Evolutionary conservation across 495 filamentous ascomycete species (phyloP).

Genomic region (Xylaria flabelliformis): DNA sequence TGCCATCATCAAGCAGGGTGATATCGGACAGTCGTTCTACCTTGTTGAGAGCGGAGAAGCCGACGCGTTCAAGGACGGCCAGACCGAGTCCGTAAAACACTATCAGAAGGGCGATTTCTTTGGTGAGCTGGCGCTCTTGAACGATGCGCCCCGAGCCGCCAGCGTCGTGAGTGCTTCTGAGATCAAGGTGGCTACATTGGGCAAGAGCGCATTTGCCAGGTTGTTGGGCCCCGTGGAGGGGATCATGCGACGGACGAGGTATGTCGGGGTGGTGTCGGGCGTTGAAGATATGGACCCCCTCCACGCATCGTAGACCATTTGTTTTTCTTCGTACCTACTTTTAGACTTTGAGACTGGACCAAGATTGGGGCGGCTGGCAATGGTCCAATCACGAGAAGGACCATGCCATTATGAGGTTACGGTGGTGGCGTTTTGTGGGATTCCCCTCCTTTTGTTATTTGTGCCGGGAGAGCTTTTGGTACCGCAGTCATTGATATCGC

Average conservation of each 20-base stretch:
- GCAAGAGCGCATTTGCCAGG: slow-evolving; percentile 93
- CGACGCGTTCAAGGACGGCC: slow-evolving; percentile 76
- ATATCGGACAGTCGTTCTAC: slow-evolving; percentile 91
- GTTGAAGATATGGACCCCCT: slow-evolving; percentile 62
- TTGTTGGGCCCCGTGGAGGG: slow-evolving; percentile 90
- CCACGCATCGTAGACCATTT: slow-evolving; percentile 35
- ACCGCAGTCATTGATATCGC: slow-evolving; percentile 35
- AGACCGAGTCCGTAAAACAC: slow-evolving; percentile 69
- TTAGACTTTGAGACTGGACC: slow-evolving; percentile 22
- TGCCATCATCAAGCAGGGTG: slow-evolving; percentile 88
- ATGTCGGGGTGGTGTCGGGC: slow-evolving; percentile 57
- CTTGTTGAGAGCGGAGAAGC: slow-evolving; percentile 89
- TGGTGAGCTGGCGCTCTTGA: slow-evolving; percentile 89
- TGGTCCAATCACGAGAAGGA: slow-evolving; percentile 22
- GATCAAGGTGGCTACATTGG: slow-evolving; percentile 92
- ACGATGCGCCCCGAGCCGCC: slow-evolving; percentile 93
- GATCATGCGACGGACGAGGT: slow-evolving; percentile 83
- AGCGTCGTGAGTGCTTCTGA: slow-evolving; percentile 81
- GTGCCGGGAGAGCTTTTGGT: slow-evolving; percentile 31
- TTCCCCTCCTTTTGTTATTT: slow-evolving; percentile 33
- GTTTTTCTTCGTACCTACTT: slow-evolving; percentile 16
- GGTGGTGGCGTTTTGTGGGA: slow-evolving; percentile 40
- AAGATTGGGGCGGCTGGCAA: slow-evolving; percentile 30
- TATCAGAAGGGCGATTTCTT: slow-evolving; percentile 96
- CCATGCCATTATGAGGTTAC: slow-evolving; percentile 27